Percentiles rank a stretch among this genome's conserved stretches.
These are phyloP conservation scores for Solanum appendiculatum DNA, from an alignment of 257 asterid species.

Conservation along the genomic window DNA sequence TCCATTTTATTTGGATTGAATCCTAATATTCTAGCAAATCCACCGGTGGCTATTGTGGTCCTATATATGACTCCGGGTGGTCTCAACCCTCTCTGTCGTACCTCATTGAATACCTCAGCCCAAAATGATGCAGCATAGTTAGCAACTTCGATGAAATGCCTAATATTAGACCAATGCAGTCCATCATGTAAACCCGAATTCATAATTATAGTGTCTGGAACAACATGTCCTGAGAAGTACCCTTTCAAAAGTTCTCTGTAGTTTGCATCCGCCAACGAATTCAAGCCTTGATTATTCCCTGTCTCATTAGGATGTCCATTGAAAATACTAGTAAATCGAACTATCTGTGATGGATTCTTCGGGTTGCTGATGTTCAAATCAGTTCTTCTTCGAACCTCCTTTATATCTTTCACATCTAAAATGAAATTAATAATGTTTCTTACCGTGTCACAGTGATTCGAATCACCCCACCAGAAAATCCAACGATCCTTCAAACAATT, in stretches of 20 bases:
- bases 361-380: slow-evolving; percentile 81
- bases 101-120: slow-evolving; percentile 43
- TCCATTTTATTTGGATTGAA: slow-evolving; percentile 94
- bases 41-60: slow-evolving; percentile 84
- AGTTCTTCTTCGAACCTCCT: slow-evolving; percentile 46
- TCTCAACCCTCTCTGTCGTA: slow-evolving; percentile 32
- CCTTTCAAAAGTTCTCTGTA: slow-evolving; percentile 39
- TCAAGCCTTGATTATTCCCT: slow-evolving; percentile 61
- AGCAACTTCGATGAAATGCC: slow-evolving; percentile 44
- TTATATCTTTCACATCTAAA: slow-evolving; percentile 34
- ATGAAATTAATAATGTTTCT: slow-evolving; percentile 66
- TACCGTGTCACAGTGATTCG: slow-evolving; percentile 82
- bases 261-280: slow-evolving; percentile 35
- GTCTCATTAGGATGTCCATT: slow-evolving; percentile 67
- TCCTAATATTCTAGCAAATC: slow-evolving; percentile 55
- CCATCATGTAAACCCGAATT: slow-evolving; percentile 93
- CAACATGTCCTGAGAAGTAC: slow-evolving; percentile 36
- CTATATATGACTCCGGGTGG: slow-evolving; percentile 57
- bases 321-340: slow-evolving; percentile 73
- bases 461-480: slow-evolving; percentile 99
- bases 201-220: slow-evolving; percentile 79
- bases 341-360: slow-evolving; percentile 38
- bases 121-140: slow-evolving; percentile 67
- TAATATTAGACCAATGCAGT: slow-evolving; percentile 46
- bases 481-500: slow-evolving; percentile 48